Base-by-base conservation (phyloP, 129 eudicot species). In the Solidago caesia region DNA sequence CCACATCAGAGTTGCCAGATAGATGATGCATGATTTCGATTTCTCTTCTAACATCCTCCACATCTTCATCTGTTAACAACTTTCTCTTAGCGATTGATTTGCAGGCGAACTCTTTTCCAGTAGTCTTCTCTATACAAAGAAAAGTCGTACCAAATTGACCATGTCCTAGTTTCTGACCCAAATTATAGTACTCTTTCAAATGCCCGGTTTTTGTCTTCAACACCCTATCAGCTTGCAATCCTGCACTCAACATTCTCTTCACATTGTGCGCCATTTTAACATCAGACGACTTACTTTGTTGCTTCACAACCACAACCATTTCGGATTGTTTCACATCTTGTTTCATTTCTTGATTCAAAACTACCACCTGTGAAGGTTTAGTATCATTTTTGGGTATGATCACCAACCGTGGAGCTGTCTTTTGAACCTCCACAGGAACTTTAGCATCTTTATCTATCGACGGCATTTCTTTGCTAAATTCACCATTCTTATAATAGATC, bases 71-170 rank as follows among this genome's bases (percentile, higher is more conserved):
- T 1, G 84, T 86, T 6, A 81, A 10, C 71, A 90, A 7, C 75
- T 88, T 93, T 64, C 96, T 85, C 67, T 93, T 93, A 9, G 98
- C 89, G 25, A 93, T 93, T 2, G 96, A 86, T 79, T 93, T 93
- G 81, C 98, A 93, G 4, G 98, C 98, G 55, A 79, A 93, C 7
- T 85, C 64, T 75, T 84, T 82, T 52, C 92, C 89, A 0, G 92
- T 86, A 10, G 78, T 73, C 71, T 78, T 93, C 67, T 93, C 98
- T 42, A 73, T 72, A 33, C 98, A 90, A 16, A 86, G 88, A 77
- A 81, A 93, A 12, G 98, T 90, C 0, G 96, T 90, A 58, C 98
- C 98, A 53, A 86, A 93, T 67, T 90, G 96, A 63, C 98, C 98
- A 9, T 88, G 88, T 55, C 98, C 98, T 39, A 93, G 75, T 56